A percentile compares a stretch with the other conserved stretches of the same genome.
phyloP scores from a whole-genome alignment of 139 green algal genomes.

The Chlorella vulgaris region DNA sequence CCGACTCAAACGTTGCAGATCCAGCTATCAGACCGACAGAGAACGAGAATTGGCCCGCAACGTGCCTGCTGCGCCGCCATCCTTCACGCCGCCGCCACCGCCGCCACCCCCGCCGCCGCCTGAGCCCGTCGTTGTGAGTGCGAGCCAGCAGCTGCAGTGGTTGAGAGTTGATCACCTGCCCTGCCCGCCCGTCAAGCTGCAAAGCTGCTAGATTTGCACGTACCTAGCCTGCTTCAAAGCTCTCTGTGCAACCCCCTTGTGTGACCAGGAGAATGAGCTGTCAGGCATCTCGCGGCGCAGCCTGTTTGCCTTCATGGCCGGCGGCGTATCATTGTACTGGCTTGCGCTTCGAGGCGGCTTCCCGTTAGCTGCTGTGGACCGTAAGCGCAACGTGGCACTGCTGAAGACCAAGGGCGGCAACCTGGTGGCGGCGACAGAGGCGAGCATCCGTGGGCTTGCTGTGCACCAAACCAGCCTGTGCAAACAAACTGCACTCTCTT shows the following conservation, averaged over 20 bases:
- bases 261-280: slow-evolving; percentile 24
- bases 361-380: slow-evolving; percentile 23
- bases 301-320: slow-evolving; percentile 41
- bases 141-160: not conserved
- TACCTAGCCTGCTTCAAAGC: too few relatives aligned
- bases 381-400: slow-evolving; percentile 28
- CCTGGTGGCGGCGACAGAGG: slow-evolving; percentile 39
- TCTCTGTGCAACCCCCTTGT: too few relatives aligned
- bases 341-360: slow-evolving; percentile 18
- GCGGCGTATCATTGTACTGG: slow-evolving; percentile 28
- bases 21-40: slow-evolving; percentile 21
- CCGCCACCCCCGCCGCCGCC: not conserved
- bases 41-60: slow-evolving; percentile 20
- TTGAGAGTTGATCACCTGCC: not conserved
- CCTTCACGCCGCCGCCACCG: slow-evolving; percentile 31
- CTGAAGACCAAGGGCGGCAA: slow-evolving; percentile 55
- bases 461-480: not conserved
- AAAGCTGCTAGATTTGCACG: too few relatives aligned
- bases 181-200: not conserved
- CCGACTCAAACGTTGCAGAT: too few relatives aligned
- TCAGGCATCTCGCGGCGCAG: slow-evolving; percentile 19
- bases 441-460: not conserved
- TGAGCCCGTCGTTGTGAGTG: slow-evolving; percentile 14
- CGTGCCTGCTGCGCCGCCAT: slow-evolving; percentile 15
- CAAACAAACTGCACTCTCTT: too few relatives aligned